Conservation (phyloP, 1,284 basidiomycete genomes). For the Cutaneotrichosporon cavernicola region DNA sequence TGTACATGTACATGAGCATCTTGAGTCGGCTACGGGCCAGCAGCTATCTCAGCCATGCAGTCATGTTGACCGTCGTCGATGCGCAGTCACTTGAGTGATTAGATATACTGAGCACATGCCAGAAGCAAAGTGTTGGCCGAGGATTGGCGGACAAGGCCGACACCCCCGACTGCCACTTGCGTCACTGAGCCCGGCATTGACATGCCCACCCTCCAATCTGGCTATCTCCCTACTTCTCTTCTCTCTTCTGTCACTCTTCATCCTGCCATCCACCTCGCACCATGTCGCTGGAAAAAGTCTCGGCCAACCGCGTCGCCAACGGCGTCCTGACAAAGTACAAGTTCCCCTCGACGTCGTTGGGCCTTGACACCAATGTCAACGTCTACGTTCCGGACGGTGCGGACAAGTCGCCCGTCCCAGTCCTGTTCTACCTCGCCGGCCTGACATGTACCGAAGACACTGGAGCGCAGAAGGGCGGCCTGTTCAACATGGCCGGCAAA, state of each 20-base stretch:
- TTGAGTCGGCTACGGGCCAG: too few species aligned
- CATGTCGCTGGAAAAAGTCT: constrained; percentile 65
- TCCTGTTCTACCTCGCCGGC: constrained; percentile 87
- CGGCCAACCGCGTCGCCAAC: constrained; percentile 72
- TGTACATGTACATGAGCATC: too few species aligned
- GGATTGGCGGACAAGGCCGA: constrained; percentile 9
- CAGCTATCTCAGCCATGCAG: too few species aligned
- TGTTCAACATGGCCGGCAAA: constrained; percentile 73
- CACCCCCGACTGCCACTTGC: background rate
- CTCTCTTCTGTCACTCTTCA: background rate
- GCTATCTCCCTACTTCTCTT: background rate
- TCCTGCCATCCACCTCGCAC: constrained; percentile 13
- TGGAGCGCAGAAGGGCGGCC: constrained; percentile 84
- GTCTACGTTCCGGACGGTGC: constrained; percentile 78
- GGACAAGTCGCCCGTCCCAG: constrained; percentile 63
- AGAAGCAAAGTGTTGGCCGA: constrained; percentile 1
- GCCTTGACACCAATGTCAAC: constrained; percentile 81
- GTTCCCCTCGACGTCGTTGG: constrained; percentile 74
- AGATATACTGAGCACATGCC: too few species aligned
- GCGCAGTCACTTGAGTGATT: too few species aligned
- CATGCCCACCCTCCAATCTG: background rate
- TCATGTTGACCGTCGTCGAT: background rate
- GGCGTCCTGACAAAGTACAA: constrained; percentile 83
- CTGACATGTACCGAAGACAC: constrained; percentile 96
- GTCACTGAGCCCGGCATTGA: background rate